These are phyloP conservation scores for Astathelohania contejeani DNA, from an alignment of 371 early-diverging fungal genomes.

Conservation along the genomic window DNA sequence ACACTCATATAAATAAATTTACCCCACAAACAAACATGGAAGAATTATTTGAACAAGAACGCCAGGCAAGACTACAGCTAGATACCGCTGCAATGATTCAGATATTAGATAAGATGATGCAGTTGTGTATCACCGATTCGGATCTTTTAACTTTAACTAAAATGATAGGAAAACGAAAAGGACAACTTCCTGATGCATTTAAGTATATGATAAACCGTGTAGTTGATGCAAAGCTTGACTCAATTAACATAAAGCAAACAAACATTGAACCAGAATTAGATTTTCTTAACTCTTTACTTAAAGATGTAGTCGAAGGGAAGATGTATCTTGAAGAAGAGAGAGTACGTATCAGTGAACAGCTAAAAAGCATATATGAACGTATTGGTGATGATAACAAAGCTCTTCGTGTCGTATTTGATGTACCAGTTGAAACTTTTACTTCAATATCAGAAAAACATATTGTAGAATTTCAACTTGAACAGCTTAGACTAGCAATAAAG, in stretches of 20 bases:
- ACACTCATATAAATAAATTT: no score
- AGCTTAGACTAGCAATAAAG: slow-evolving; percentile 35
- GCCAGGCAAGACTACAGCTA: slow-evolving; percentile 35
- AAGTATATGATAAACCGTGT: slow-evolving; percentile 1
- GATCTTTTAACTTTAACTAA: slow-evolving; percentile 29
- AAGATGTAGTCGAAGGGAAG: slow-evolving; percentile 47
- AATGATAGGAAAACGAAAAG: slow-evolving; percentile 40
- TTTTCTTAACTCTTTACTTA: slow-evolving; percentile 24
- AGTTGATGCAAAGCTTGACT: not conserved
- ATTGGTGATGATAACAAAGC: slow-evolving; percentile 17
- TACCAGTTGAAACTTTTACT: slow-evolving; percentile 52
- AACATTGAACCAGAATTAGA: not conserved
- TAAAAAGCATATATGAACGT: slow-evolving; percentile 30
- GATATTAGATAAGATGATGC: slow-evolving; percentile 35
- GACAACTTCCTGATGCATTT: slow-evolving; percentile 35
- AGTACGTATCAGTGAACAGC: slow-evolving; percentile 28
- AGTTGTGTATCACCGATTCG: slow-evolving; percentile 20
- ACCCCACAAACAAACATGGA: no score
- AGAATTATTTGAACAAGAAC: slow-evolving; percentile 42
- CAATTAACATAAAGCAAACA: slow-evolving; percentile 4
- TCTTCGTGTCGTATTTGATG: slow-evolving; percentile 31
- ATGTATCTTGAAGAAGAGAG: slow-evolving; percentile 50
- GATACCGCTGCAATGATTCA: slow-evolving; percentile 19
- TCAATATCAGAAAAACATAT: slow-evolving; percentile 28
- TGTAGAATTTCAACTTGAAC: slow-evolving; percentile 46